These are phyloP conservation scores for Rhodotorula sp. DNA, from an alignment of 1,284 basidiomycete genomes.

Conservation along the genomic window DNA sequence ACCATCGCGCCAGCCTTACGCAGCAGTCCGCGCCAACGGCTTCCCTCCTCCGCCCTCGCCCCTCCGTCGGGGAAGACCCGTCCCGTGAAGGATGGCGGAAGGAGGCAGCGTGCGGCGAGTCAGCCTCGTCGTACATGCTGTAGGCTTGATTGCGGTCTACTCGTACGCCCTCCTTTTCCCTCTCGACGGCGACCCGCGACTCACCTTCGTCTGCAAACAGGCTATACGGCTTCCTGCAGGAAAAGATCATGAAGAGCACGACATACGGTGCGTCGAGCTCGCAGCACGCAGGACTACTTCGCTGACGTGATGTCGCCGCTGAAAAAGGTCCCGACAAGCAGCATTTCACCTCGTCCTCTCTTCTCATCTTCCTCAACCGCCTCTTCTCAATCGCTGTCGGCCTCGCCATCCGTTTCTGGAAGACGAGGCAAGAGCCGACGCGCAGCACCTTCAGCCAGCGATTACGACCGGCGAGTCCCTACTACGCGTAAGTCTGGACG, in stretches of 20 bases:
- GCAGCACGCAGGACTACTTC: too few relatives aligned
- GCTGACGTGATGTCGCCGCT: too few relatives aligned
- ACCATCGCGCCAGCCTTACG: too few relatives aligned
- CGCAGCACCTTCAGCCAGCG: conserved; percentile 14
- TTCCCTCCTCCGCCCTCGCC: too few relatives aligned
- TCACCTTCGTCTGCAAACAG: background rate
- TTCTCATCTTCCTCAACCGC: conserved; percentile 44
- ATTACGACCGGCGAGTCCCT: conserved; percentile 10
- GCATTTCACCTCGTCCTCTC: conserved; percentile 41
- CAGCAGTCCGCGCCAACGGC: too few relatives aligned
- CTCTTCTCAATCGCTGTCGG: conserved; percentile 39
- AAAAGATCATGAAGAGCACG: conserved; percentile 44
- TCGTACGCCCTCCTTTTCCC: conserved; percentile 9
- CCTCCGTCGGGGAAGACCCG: too few relatives aligned
- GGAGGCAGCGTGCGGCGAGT: background rate
- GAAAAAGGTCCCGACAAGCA: conserved; percentile 28
- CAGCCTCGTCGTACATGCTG: conserved; percentile 35
- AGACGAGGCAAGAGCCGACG: conserved; percentile 6
- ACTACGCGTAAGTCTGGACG: conserved; percentile 19
- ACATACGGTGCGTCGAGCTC: conserved; percentile 37
- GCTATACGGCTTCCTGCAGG: conserved; percentile 40
- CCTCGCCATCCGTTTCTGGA: conserved; percentile 28
- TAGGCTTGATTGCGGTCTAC: conserved; percentile 37
- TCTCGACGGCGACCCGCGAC: too few relatives aligned
- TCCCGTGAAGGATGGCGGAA: background rate